These are phyloP conservation scores for Torrubiella hemipterigena DNA, from an alignment of 2,329 filamentous ascomycete genomes.

Conservation along the genomic window DNA sequence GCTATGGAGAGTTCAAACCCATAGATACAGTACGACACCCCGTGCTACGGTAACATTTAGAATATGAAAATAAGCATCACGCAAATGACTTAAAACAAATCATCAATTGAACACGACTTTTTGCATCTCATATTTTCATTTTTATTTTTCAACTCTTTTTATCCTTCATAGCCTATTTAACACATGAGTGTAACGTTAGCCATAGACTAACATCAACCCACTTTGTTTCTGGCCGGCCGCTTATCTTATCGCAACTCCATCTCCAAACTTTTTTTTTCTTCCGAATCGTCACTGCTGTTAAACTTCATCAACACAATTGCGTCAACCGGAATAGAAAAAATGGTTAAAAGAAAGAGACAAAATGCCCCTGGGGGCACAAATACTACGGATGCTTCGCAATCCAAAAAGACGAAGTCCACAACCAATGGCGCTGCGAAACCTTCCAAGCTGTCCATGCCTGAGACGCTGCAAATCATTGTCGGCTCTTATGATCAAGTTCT, in stretches of 20 bases:
- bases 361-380: conserved; percentile 15
- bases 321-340: conserved; percentile 13
- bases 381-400: conserved; percentile 10
- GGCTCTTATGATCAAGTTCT: conserved; percentile 91
- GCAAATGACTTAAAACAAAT: conserved; percentile 1
- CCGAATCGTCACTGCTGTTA: background rate
- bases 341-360: conserved; percentile 40
- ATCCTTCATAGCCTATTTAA: background rate
- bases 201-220: too few species aligned
- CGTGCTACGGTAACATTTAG: too few species aligned
- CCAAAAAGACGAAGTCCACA: conserved; percentile 21
- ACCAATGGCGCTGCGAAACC: conserved; percentile 13
- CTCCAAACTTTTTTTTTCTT: conserved; percentile 15
- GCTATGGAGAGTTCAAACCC: conserved; percentile 47
- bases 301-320: conserved; percentile 6
- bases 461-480: conserved; percentile 77
- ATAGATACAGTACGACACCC: too few species aligned
- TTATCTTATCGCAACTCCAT: conserved; percentile 21
- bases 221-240: too few species aligned
- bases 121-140: background rate
- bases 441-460: conserved; percentile 12
- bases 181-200: too few species aligned
- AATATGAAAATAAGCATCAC: too few species aligned
- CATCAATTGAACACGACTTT: too few species aligned
- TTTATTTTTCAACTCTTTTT: conserved; percentile 2